A percentile compares a stretch with the other conserved stretches of the same genome.
Conservation (phyloP, 345 rosid species). For the Mangifera indica region DNA sequence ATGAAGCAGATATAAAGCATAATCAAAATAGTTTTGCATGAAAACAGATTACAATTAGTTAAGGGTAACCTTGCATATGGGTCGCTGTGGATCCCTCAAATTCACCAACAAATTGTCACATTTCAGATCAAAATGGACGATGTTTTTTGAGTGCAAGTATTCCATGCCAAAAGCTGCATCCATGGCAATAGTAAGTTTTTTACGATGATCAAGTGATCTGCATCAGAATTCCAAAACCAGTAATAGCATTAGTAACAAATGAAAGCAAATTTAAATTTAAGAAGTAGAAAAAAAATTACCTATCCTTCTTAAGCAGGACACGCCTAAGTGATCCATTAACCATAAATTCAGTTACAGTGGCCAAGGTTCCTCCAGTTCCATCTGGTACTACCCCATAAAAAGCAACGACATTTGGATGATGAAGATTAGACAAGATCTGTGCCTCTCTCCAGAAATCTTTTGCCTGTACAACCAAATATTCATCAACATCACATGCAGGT, state of each 20-base stretch:
- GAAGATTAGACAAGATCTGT: conserved; percentile 70
- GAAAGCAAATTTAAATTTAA: conserved; percentile 6
- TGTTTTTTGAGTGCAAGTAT: conserved; percentile 65
- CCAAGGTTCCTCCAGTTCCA: conserved; percentile 66
- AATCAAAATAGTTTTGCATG: not conserved
- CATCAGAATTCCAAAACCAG: conserved; percentile 17
- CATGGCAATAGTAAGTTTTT: conserved; percentile 62
- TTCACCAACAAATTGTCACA: conserved; percentile 68
- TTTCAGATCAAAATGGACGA: conserved; percentile 71
- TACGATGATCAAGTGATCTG: conserved; percentile 53
- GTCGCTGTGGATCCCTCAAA: conserved; percentile 59
- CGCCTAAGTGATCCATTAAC: conserved; percentile 76
- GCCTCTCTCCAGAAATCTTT: conserved; percentile 84
- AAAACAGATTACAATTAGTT: not conserved
- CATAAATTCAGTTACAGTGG: conserved; percentile 74
- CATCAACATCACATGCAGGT: conserved; percentile 12
- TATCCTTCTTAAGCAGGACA: conserved; percentile 58
- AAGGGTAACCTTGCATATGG: conserved; percentile 61
- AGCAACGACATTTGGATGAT: conserved; percentile 76
- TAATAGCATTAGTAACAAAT: conserved; percentile 1
- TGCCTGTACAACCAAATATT: conserved; percentile 32
- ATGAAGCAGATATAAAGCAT: not conserved
- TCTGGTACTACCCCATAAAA: conserved; percentile 76
- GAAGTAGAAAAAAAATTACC: conserved; percentile 29
- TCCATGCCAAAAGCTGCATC: conserved; percentile 87